Conservation (phyloP, 2,329 filamentous ascomycete species). For the Paracorniculantispora psalliotae region DNA sequence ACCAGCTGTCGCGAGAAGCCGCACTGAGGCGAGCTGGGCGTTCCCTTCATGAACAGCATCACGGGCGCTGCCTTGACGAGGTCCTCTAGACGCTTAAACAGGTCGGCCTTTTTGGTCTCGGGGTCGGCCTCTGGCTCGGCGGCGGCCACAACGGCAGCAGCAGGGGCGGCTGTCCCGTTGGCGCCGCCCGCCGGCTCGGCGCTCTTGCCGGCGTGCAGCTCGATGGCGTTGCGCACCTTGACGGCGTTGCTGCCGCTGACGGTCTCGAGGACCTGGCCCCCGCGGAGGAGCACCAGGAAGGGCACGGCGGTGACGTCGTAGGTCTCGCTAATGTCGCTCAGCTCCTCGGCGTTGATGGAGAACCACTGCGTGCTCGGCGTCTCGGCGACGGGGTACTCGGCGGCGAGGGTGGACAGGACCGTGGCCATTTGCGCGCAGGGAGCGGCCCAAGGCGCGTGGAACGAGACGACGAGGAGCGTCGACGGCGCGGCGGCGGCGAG, state of each 20-base stretch:
- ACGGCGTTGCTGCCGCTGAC: constrained; percentile 86
- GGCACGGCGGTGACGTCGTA: constrained; percentile 96
- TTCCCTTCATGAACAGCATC: constrained; percentile 99
- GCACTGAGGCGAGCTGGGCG: constrained; percentile 78
- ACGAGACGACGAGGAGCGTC: constrained; percentile 80
- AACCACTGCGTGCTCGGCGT: constrained; percentile 74
- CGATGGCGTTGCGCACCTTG: constrained; percentile 80
- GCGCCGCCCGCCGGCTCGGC: constrained; percentile 30
- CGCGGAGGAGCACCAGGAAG: constrained; percentile 77
- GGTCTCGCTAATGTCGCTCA: constrained; percentile 83
- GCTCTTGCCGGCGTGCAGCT: constrained; percentile 62
- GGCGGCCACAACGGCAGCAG: constrained; percentile 38
- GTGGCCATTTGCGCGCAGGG: constrained; percentile 92
- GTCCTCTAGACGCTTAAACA: constrained; percentile 74
- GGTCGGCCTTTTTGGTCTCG: constrained; percentile 70
- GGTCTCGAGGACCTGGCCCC: constrained; percentile 71
- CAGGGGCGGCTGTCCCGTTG: constrained; percentile 30
- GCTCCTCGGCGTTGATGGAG: constrained; percentile 88
- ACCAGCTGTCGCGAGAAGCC: constrained; percentile 92
- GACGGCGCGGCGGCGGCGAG: constrained; percentile 61
- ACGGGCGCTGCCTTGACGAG: constrained; percentile 93
- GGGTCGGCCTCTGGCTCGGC: constrained; percentile 41
- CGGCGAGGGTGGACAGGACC: constrained; percentile 78
- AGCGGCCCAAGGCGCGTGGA: constrained; percentile 94
- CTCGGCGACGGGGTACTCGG: constrained; percentile 69